These are phyloP conservation scores for Trichoderma simmonsii DNA, from an alignment of 2,329 filamentous ascomycete genomes.

Conservation along the genomic window DNA sequence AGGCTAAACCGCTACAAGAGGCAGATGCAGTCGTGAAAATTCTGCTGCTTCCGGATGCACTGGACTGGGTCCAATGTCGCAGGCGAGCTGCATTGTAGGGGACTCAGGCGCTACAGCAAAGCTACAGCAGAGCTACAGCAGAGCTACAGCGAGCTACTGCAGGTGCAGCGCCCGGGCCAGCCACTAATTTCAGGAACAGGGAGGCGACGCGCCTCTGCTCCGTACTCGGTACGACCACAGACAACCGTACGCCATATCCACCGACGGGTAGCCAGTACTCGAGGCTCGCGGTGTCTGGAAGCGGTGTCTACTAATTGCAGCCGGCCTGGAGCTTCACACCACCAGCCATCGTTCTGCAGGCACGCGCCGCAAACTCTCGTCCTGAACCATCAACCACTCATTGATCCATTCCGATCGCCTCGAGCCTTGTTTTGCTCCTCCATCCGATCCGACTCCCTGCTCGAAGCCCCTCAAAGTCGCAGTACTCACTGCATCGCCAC, in stretches of 20 bases:
- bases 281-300: background rate
- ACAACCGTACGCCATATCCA: background rate
- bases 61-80: background rate
- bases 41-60: background rate
- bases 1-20: background rate
- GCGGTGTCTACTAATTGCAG: background rate
- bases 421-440: background rate
- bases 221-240: background rate
- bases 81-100: background rate
- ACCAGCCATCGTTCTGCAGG: slow-evolving; percentile 3
- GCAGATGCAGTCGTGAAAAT: background rate
- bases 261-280: background rate
- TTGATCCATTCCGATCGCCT: background rate
- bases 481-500: background rate
- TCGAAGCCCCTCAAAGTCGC: background rate
- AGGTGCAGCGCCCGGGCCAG: background rate
- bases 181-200: slow-evolving; percentile 15
- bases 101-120: background rate
- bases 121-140: background rate
- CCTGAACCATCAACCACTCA: background rate
- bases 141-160: slow-evolving; percentile 6
- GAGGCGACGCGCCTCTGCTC: background rate
- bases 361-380: slow-evolving; percentile 4
- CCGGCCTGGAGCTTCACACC: background rate
- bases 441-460: background rate